Conservation (phyloP, 768 basidiomycete species). For the Amanita polypyramis region DNA sequence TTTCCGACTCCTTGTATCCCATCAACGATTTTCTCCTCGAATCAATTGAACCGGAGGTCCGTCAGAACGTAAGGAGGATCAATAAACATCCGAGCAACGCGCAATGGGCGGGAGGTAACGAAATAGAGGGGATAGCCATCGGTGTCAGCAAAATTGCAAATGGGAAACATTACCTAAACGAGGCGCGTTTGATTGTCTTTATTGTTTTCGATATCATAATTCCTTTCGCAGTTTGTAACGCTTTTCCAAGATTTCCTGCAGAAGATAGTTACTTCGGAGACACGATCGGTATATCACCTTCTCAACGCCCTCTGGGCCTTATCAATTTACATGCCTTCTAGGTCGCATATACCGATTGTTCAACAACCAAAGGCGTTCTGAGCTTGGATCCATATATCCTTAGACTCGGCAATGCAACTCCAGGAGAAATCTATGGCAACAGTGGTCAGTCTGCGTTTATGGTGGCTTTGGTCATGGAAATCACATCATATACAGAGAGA, state of each 20-base stretch:
- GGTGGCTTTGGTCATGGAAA: background rate
- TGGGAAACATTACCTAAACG: conserved; percentile 37
- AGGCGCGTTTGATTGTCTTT: conserved; percentile 21
- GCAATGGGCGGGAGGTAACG: conserved; percentile 55
- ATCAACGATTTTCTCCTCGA: conserved; percentile 43
- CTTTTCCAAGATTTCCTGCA: conserved; percentile 45
- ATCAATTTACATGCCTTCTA: conserved; percentile 10
- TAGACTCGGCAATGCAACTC: conserved; percentile 38
- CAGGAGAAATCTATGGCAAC: conserved; percentile 47
- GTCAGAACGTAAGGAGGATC: conserved; percentile 44
- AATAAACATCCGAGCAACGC: conserved; percentile 47
- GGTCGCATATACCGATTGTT: conserved; percentile 52
- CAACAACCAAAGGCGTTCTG: conserved; percentile 46
- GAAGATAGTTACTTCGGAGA: conserved; percentile 36
- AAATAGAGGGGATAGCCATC: conserved; percentile 45
- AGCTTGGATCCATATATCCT: conserved; percentile 44
- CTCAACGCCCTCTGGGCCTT: background rate
- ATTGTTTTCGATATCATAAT: background rate
- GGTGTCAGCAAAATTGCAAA: conserved; percentile 24
- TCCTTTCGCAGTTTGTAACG: conserved; percentile 27
- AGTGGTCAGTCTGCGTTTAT: conserved; percentile 21
- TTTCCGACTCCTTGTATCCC: conserved; percentile 46
- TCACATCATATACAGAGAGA: conserved; percentile 37
- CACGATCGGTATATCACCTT: conserved; percentile 29
- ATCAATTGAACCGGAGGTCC: conserved; percentile 42